A percentile compares a stretch with the other conserved stretches of the same genome.
Evolutionary conservation across 2,329 filamentous ascomycete genomes (phyloP).

Genomic region (Aspergillus vadensis): DNA sequence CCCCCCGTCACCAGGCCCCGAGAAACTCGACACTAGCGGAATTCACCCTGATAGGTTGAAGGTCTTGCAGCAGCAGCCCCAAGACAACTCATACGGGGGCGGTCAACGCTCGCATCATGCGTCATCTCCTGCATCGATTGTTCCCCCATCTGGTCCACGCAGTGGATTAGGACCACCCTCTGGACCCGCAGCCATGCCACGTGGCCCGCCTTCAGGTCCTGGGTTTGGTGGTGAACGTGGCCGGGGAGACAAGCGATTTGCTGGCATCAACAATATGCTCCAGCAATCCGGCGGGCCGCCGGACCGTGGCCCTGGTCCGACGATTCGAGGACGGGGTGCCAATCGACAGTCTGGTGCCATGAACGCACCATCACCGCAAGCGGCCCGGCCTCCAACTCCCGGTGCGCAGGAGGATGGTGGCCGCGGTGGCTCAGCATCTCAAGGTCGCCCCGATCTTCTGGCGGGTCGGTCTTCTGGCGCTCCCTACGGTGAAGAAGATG

Average conservation of each 20-base stretch:
- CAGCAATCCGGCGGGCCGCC: slow-evolving; percentile 44
- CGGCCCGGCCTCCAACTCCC: slow-evolving; percentile 36
- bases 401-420: slow-evolving; percentile 29
- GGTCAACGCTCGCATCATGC: slow-evolving; percentile 26
- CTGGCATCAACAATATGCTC: slow-evolving; percentile 50
- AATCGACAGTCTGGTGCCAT: slow-evolving; percentile 36
- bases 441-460: slow-evolving; percentile 38
- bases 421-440: slow-evolving; percentile 20
- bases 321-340: slow-evolving; percentile 44
- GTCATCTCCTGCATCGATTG: slow-evolving; percentile 29
- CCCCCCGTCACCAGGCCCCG: slow-evolving; percentile 35
- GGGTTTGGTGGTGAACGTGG: slow-evolving; percentile 41
- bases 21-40: slow-evolving; percentile 44
- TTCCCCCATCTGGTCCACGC: slow-evolving; percentile 46
- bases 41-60: slow-evolving; percentile 59
- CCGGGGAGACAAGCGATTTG: slow-evolving; percentile 51
- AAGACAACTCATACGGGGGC: slow-evolving; percentile 23
- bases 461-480: slow-evolving; percentile 28
- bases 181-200: slow-evolving; percentile 37
- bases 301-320: slow-evolving; percentile 38
- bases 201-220: slow-evolving; percentile 42
- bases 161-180: slow-evolving; percentile 37
- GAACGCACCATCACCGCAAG: slow-evolving; percentile 35
- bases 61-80: slow-evolving; percentile 41
- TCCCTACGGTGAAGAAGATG: slow-evolving; percentile 29